These are phyloP conservation scores for Plantago coronopus DNA, from an alignment of 305 asterid genomes.

Conservation along the genomic window DNA sequence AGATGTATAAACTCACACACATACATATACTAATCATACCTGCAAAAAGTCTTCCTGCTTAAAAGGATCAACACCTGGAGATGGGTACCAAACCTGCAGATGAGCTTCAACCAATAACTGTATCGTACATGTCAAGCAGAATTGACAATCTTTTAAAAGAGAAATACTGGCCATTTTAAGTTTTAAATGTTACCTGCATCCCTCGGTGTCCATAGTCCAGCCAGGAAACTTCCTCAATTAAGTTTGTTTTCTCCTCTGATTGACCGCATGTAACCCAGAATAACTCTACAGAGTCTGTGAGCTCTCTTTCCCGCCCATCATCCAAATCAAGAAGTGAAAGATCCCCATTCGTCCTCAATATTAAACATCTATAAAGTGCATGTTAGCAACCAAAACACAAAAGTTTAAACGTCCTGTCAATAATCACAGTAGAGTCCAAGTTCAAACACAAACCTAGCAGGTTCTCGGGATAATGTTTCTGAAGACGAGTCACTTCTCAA, in stretches of 20 bases:
- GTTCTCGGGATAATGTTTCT: constrained; percentile 58
- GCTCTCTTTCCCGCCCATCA: constrained; percentile 96
- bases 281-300: constrained; percentile 90
- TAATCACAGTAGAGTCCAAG: constrained; percentile 18
- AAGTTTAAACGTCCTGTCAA: constrained; percentile 18
- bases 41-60: constrained; percentile 99
- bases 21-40: constrained; percentile 42
- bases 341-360: constrained; percentile 89
- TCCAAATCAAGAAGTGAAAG: constrained; percentile 99
- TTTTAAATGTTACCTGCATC: constrained; percentile 80
- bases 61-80: constrained; percentile 84
- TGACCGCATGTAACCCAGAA: constrained; percentile 99
- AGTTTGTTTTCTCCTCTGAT: constrained; percentile 84
- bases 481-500: constrained; percentile 48
- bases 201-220: constrained; percentile 97
- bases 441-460: constrained; percentile 62
- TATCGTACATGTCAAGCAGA: constrained; percentile 36
- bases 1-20: constrained; percentile 13
- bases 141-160: constrained; percentile 18
- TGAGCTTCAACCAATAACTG: constrained; percentile 43
- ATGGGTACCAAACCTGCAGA: constrained; percentile 99
- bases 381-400: constrained; percentile 25
- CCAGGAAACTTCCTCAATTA: constrained; percentile 99
- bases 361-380: constrained; percentile 61
- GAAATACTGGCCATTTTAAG: constrained; percentile 27